phyloP scores from a whole-genome alignment of 2,329 filamentous ascomycete genomes.

The Cytospora piceicola region DNA sequence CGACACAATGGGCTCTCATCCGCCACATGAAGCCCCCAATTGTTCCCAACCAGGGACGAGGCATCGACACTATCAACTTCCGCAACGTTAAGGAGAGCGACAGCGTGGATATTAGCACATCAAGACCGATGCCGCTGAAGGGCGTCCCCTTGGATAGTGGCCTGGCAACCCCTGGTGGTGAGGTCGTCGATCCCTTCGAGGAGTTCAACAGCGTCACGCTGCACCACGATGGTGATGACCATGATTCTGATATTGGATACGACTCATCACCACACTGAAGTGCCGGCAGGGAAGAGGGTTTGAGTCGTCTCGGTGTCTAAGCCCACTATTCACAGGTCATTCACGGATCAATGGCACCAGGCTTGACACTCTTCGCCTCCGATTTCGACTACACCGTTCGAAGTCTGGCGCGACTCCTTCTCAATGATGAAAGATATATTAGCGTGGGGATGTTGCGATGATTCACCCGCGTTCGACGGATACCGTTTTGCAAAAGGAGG shows the following conservation, averaged over 20 bases:
- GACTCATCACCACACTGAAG: slow-evolving; percentile 30
- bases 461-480: background rate
- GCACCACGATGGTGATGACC: slow-evolving; percentile 91
- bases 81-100: slow-evolving; percentile 97
- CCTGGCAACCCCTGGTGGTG: slow-evolving; percentile 80
- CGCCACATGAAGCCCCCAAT: slow-evolving; percentile 98
- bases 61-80: slow-evolving; percentile 95
- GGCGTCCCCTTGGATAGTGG: slow-evolving; percentile 87
- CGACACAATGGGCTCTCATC: slow-evolving; percentile 94
- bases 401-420: background rate
- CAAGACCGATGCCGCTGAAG: slow-evolving; percentile 59
- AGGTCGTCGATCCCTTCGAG: slow-evolving; percentile 85
- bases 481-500: background rate
- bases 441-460: no score
- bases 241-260: slow-evolving; percentile 43
- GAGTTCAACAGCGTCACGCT: slow-evolving; percentile 98
- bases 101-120: slow-evolving; percentile 81
- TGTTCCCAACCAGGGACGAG: slow-evolving; percentile 86
- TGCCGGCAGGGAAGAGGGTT: background rate
- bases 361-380: background rate
- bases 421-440: background rate
- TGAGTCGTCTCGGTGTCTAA: background rate
- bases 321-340: background rate
- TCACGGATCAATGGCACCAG: background rate
- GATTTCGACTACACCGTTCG: background rate